Conservation (phyloP, 106 monocot genomes). For the Gastrodia elata region DNA sequence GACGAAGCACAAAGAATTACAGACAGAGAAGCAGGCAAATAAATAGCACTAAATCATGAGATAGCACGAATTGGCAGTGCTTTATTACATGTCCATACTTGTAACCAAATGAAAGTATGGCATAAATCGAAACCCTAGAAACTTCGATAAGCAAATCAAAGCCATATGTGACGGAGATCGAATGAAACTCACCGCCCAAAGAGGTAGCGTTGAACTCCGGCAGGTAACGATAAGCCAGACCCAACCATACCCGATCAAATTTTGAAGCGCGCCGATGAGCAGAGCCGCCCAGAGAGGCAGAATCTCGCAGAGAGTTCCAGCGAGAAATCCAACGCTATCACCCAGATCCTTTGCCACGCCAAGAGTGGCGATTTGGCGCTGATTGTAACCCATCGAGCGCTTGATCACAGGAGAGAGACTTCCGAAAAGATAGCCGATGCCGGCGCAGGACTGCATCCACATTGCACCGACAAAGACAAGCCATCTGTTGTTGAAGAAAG, state of each 20-base stretch:
- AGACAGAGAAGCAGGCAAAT: background rate
- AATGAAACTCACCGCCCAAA: slow-evolving; percentile 66
- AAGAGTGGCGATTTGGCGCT: slow-evolving; percentile 61
- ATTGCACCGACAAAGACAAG: slow-evolving; percentile 83
- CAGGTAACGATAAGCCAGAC: slow-evolving; percentile 66
- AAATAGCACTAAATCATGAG: background rate
- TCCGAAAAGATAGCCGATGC: slow-evolving; percentile 71
- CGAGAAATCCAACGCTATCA: slow-evolving; percentile 72
- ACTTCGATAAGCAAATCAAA: background rate
- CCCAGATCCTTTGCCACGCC: slow-evolving; percentile 87
- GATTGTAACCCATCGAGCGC: slow-evolving; percentile 65
- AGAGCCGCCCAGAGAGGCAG: slow-evolving; percentile 69
- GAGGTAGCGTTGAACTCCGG: slow-evolving; percentile 37
- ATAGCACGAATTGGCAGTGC: background rate
- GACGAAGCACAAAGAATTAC: background rate
- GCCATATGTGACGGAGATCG: background rate
- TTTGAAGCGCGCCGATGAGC: slow-evolving; percentile 60
- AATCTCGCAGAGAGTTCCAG: slow-evolving; percentile 53
- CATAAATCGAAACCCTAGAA: background rate
- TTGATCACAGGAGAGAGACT: slow-evolving; percentile 82
- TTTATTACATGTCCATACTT: background rate
- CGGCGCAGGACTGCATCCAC: slow-evolving; percentile 68
- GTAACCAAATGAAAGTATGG: background rate
- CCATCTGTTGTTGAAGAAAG: slow-evolving; percentile 63
- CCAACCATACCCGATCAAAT: slow-evolving; percentile 79